A percentile compares a stretch with the other conserved stretches of the same genome.
phyloP scores from a whole-genome alignment of 306 rosid genomes.

The Rubus idaeus region DNA sequence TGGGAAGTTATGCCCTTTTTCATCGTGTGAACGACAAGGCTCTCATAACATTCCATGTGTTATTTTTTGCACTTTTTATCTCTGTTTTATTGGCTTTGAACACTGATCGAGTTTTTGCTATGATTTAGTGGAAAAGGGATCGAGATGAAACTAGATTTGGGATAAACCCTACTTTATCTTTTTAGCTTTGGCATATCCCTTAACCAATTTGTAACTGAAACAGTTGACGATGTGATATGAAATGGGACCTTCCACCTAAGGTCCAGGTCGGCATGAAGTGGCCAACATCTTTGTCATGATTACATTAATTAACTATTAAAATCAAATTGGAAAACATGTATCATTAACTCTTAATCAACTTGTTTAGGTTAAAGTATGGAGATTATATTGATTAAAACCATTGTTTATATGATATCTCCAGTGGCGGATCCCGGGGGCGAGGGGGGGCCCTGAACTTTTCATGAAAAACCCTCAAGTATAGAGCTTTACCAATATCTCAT shows the following conservation, averaged over 20 bases:
- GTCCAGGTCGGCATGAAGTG: slow-evolving; percentile 60
- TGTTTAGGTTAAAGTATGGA: background rate
- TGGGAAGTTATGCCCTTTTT: background rate
- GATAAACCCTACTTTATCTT: slow-evolving; percentile 31
- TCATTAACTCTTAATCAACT: background rate
- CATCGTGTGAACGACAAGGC: slow-evolving; percentile 1
- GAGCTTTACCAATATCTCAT: too few relatives aligned
- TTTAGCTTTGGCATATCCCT: slow-evolving; percentile 34
- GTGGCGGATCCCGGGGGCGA: too few relatives aligned
- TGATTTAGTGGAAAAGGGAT: slow-evolving; percentile 13
- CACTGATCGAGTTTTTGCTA: background rate
- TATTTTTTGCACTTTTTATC: slow-evolving; percentile 20
- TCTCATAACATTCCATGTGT: slow-evolving; percentile 16
- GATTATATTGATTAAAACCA: background rate
- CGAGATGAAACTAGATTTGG: slow-evolving; percentile 34
- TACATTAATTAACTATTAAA: slow-evolving; percentile 12
- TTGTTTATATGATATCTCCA: background rate
- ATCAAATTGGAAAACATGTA: slow-evolving; percentile 1
- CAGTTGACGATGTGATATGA: slow-evolving; percentile 61
- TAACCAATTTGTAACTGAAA: slow-evolving; percentile 51
- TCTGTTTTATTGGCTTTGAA: slow-evolving; percentile 14
- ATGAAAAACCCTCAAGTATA: too few relatives aligned
- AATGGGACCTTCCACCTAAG: slow-evolving; percentile 63
- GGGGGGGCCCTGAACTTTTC: too few relatives aligned
- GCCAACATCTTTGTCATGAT: slow-evolving; percentile 33